These are phyloP conservation scores for Ustilago tritici DNA, from an alignment of 1,284 basidiomycete genomes.

Conservation along the genomic window DNA sequence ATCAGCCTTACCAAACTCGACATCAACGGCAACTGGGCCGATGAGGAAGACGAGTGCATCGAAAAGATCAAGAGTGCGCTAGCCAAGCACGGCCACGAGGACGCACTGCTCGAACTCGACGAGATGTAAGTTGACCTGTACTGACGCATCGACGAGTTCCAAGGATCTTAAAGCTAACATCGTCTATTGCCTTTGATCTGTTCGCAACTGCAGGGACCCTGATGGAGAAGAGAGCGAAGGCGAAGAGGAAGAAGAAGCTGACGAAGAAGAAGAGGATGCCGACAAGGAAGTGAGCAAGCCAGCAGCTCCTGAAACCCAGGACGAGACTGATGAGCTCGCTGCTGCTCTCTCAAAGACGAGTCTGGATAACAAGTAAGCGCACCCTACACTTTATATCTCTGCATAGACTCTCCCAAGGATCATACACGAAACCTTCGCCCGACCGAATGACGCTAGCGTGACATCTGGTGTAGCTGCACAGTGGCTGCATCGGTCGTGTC, in stretches of 20 bases:
- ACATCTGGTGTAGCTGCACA: slow-evolving; percentile 4
- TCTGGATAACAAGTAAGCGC: slow-evolving; percentile 41
- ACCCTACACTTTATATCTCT: background rate
- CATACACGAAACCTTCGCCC: background rate
- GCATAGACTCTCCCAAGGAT: background rate
- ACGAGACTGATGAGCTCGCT: slow-evolving; percentile 56
- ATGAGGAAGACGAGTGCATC: slow-evolving; percentile 67
- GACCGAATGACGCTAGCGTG: background rate
- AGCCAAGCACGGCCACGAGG: slow-evolving; percentile 57
- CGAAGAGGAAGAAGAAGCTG: slow-evolving; percentile 55
- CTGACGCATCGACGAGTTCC: no score
- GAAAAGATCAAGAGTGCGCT: slow-evolving; percentile 59
- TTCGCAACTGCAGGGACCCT: slow-evolving; percentile 44
- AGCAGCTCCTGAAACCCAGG: slow-evolving; percentile 15
- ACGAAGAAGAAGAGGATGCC: slow-evolving; percentile 32
- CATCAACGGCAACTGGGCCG: slow-evolving; percentile 69
- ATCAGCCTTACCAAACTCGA: slow-evolving; percentile 56
- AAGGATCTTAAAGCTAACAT: background rate
- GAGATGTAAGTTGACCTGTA: slow-evolving; percentile 48
- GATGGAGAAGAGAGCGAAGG: slow-evolving; percentile 67
- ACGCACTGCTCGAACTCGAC: slow-evolving; percentile 63
- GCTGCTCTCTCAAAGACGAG: slow-evolving; percentile 44
- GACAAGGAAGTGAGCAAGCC: slow-evolving; percentile 19
- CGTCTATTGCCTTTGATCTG: background rate
- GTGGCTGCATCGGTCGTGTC: slow-evolving; percentile 2